Evolutionary conservation across 2,329 filamentous ascomycete genomes (phyloP), one percentile per base, ranked within the genome.

Genomic region (Tolypocladium tropicale): DNA sequence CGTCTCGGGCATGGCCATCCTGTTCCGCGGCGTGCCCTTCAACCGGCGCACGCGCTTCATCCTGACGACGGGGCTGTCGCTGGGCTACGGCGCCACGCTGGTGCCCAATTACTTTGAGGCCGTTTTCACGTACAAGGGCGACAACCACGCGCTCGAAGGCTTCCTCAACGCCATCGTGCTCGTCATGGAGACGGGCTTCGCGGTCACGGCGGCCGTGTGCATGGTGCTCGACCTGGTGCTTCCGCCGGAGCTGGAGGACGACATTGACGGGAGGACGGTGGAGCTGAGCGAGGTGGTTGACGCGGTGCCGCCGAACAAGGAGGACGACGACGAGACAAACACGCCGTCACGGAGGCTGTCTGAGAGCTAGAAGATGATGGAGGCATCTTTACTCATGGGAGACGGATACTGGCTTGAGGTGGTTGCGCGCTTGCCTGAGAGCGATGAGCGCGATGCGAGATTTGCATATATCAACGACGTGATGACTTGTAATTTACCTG

Each of bases 31-130:
- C 37, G 82, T 88, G 2, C 78, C 82, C 0, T 92, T 93, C 67
- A 90, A 82, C n/a, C 81, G 89, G 39, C 83, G 90, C 53, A 92
- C 88, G 64, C 80, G 90, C 28, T 94, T 94, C 73, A 89, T 94
- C 64, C 78, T 94, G 12, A 91, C 90, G 0, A 86, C 88, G 0
- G 82, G 85, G 0, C 74, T 94, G 34, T 79, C 88, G 0, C 74
- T 93, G 32, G 90, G 90, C 34, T 89, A 89, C 60, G 84, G 84
- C 56, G 85, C 85, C 11, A 87, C 84, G 0, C 72, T 88, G 0
- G 79, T 87, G 2, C 81, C 83, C 0, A 80, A 71, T 33, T 91
- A 88, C 76, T 90, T 90, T 65, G 69, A 74, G 58, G 78, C 81
- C 59, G 82, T 94, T 54, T 90, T 94, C 68, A 87, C 84, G 4